A percentile compares a stretch with the other conserved stretches of the same genome.
phyloP scores from a whole-genome alignment of 2,329 filamentous ascomycete genomes.

The Furcasterigmium furcatum region DNA sequence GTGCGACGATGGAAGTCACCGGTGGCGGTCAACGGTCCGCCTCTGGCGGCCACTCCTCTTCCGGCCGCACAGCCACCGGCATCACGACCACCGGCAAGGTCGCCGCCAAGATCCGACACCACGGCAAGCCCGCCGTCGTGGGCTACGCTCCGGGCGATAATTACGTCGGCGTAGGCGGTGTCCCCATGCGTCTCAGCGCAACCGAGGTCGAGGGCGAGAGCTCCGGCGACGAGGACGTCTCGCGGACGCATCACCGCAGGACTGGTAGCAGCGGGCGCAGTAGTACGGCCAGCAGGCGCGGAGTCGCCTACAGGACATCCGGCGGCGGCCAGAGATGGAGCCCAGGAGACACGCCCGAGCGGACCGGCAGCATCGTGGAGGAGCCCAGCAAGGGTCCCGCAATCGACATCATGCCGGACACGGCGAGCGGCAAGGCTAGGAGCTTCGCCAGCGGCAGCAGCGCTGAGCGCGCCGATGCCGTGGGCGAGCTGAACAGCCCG shows the following conservation, averaged over 20 bases:
- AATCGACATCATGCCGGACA: constrained; percentile 23
- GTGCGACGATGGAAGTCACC: constrained; percentile 80
- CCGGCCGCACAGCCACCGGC: constrained; percentile 59
- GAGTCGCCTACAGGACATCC: constrained; percentile 47
- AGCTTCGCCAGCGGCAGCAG: constrained; percentile 55
- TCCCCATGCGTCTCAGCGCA: constrained; percentile 89
- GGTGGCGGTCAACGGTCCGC: constrained; percentile 44
- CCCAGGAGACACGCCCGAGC: constrained; percentile 54
- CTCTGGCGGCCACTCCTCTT: constrained; percentile 43
- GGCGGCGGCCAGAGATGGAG: constrained; percentile 46
- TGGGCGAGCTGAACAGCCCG: constrained; percentile 48
- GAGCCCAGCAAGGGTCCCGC: constrained; percentile 29
- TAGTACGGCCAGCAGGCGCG: constrained; percentile 49
- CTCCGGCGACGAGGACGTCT: constrained; percentile 67
- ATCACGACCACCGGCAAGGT: constrained; percentile 62
- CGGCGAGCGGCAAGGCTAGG: constrained; percentile 42
- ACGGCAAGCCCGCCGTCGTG: constrained; percentile 74
- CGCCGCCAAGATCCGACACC: constrained; percentile 83
- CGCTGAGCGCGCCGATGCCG: constrained; percentile 57
- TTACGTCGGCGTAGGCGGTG: constrained; percentile 71
- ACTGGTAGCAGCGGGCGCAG: constrained; percentile 75
- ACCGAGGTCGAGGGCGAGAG: constrained; percentile 91
- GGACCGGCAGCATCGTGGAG: constrained; percentile 48
- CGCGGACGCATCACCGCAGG: constrained; percentile 57
- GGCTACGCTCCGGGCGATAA: constrained; percentile 77